Evolutionary conservation across 2,329 filamentous ascomycete species (phyloP).

Genomic region (Verticillium nubilum): DNA sequence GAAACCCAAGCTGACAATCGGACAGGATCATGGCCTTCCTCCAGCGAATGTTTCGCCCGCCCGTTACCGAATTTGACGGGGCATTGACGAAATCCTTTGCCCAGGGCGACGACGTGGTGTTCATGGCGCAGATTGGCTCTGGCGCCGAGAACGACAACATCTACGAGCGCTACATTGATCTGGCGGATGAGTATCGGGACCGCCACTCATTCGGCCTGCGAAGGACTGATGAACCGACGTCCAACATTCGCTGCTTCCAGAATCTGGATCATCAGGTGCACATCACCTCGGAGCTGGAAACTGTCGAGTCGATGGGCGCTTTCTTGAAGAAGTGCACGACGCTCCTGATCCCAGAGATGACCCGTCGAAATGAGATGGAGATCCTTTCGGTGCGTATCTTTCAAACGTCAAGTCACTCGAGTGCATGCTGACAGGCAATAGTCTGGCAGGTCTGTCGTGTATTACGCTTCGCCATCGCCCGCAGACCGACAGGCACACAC

Average conservation of each 20-base stretch:
- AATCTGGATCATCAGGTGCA: conserved; percentile 30
- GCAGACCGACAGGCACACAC: conserved; percentile 27
- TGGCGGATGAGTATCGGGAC: conserved; percentile 32
- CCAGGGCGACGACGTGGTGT: conserved; percentile 32
- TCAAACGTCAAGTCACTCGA: too few relatives aligned
- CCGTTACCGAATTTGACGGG: conserved; percentile 19
- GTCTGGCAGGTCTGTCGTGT: conserved; percentile 32
- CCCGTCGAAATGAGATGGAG: conserved; percentile 36
- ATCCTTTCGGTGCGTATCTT: conserved; percentile 7
- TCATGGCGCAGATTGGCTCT: conserved; percentile 32
- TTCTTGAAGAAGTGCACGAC: conserved; percentile 31
- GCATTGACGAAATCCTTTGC: conserved; percentile 25
- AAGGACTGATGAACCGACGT: conserved; percentile 12
- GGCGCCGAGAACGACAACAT: conserved; percentile 20
- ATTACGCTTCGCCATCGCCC: conserved; percentile 20
- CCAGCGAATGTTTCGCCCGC: conserved; percentile 19
- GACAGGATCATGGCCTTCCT: conserved; percentile 23
- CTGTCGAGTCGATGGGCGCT: conserved; percentile 17
- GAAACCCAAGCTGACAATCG: not conserved
- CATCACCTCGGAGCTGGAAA: conserved; percentile 23
- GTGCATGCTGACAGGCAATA: conserved; percentile 10
- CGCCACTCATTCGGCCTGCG: conserved; percentile 34
- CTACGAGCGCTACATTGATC: conserved; percentile 19
- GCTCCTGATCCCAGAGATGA: conserved; percentile 37
- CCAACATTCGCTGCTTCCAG: conserved; percentile 29